Conservation (phyloP, 371 early-diverging fungal species). For the Rhizopus stolonifer region DNA sequence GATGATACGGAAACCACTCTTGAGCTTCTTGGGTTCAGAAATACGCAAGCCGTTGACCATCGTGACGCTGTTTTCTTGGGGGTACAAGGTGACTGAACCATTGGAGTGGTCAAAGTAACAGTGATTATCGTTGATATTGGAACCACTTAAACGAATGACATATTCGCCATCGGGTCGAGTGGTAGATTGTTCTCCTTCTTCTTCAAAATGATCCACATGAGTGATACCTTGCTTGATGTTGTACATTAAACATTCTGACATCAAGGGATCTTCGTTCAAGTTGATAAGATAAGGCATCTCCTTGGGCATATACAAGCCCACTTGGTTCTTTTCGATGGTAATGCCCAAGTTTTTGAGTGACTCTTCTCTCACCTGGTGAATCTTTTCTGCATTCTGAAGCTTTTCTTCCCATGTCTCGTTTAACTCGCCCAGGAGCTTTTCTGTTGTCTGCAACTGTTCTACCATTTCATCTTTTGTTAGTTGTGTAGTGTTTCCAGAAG, state of each 20-base stretch:
- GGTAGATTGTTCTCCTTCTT: constrained; percentile 29
- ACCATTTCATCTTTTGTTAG: constrained; percentile 4
- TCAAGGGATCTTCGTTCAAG: constrained; percentile 86
- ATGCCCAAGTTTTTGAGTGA: constrained; percentile 83
- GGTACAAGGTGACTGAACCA: constrained; percentile 64
- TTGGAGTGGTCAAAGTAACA: constrained; percentile 74
- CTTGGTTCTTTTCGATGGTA: constrained; percentile 68
- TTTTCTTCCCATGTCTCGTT: constrained; percentile 90
- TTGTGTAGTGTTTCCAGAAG: constrained; percentile 27
- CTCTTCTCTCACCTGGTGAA: constrained; percentile 75
- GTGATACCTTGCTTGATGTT: constrained; percentile 80
- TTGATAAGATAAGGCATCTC: constrained; percentile 87
- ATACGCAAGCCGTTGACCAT: constrained; percentile 81
- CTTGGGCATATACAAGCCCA: constrained; percentile 83
- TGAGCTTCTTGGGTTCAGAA: constrained; percentile 55
- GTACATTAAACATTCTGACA: constrained; percentile 89
- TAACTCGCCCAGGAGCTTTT: constrained; percentile 82
- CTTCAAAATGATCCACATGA: constrained; percentile 58
- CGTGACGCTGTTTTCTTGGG: constrained; percentile 56
- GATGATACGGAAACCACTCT: constrained; percentile 79
- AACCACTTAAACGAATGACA: constrained; percentile 75
- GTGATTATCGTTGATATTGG: constrained; percentile 69
- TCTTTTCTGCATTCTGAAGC: constrained; percentile 69
- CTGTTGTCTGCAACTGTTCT: constrained; percentile 81
- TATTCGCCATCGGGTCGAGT: constrained; percentile 29